phyloP scores from a whole-genome alignment of 352 stramenopile species.

The Phytophthora cryptogea region DNA sequence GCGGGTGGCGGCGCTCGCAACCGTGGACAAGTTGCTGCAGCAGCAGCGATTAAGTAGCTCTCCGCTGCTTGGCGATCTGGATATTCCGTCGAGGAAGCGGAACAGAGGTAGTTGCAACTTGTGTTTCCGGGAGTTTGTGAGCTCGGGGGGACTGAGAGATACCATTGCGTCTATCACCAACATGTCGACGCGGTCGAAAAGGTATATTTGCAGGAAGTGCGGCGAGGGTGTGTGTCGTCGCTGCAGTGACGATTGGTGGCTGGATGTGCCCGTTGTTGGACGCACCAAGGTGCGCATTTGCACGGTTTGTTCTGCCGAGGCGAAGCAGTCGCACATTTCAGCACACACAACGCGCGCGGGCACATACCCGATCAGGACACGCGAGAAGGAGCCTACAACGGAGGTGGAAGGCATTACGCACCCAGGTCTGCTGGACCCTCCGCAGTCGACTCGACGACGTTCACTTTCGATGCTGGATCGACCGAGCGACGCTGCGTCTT shows the following conservation, averaged over 20 bases:
- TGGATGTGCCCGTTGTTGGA: conserved; percentile 80
- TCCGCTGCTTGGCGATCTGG: conserved; percentile 76
- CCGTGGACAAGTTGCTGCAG: conserved; percentile 81
- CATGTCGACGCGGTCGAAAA: conserved; percentile 45
- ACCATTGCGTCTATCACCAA: conserved; percentile 35
- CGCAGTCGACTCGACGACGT: conserved; percentile 16
- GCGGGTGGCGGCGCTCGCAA: conserved; percentile 65
- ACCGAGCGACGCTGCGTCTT: conserved; percentile 23
- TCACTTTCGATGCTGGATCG: conserved; percentile 34
- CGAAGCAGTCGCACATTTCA: conserved; percentile 58
- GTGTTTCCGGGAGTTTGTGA: conserved; percentile 73
- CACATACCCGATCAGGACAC: conserved; percentile 17
- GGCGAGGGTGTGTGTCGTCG: conserved; percentile 74
- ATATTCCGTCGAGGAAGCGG: conserved; percentile 48
- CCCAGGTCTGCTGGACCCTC: conserved; percentile 21
- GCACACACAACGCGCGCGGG: conserved; percentile 31
- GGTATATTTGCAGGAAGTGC: conserved; percentile 79
- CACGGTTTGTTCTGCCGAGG: conserved; percentile 79
- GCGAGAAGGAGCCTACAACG: conserved; percentile 16
- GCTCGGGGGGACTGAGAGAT: conserved; percentile 28
- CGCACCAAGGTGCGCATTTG: conserved; percentile 83
- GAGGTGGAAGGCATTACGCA: conserved; percentile 35
- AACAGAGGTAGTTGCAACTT: conserved; percentile 61
- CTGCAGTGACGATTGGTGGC: conserved; percentile 81
- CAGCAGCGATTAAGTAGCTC: conserved; percentile 81